Conservation (phyloP, 2,329 filamentous ascomycete species). For the Scedosporium boydii region DNA sequence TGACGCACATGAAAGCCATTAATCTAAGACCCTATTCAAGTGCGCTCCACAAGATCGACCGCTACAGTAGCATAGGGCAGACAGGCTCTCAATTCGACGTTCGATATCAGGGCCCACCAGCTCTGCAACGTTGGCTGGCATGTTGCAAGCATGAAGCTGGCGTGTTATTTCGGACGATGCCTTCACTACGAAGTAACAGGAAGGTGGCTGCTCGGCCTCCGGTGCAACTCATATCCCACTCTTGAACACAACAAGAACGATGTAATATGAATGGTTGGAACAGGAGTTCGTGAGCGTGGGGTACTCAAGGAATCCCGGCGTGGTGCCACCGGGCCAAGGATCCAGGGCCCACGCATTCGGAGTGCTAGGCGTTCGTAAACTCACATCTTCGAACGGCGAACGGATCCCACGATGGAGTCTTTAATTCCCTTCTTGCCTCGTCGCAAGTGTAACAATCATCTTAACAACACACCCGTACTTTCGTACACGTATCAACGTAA, state of each 20-base stretch:
- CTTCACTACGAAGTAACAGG: background rate
- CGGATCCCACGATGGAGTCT: background rate
- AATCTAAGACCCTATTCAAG: background rate
- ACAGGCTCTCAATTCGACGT: background rate
- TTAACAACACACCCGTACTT: background rate
- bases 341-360: background rate
- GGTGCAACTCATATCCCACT: background rate
- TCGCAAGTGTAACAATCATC: no score
- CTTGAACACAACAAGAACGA: background rate
- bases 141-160: background rate
- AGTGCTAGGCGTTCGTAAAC: background rate
- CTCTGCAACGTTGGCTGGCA: background rate
- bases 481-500: background rate
- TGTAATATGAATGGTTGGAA: background rate
- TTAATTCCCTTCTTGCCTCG: background rate
- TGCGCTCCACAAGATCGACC: background rate
- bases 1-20: background rate
- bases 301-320: background rate
- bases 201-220: background rate
- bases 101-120: background rate
- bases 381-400: background rate
- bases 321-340: background rate
- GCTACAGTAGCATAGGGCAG: no score
- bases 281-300: background rate
- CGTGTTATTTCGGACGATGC: background rate